Conservation (phyloP, 768 basidiomycete genomes). For the Boletus speciosus region DNA sequence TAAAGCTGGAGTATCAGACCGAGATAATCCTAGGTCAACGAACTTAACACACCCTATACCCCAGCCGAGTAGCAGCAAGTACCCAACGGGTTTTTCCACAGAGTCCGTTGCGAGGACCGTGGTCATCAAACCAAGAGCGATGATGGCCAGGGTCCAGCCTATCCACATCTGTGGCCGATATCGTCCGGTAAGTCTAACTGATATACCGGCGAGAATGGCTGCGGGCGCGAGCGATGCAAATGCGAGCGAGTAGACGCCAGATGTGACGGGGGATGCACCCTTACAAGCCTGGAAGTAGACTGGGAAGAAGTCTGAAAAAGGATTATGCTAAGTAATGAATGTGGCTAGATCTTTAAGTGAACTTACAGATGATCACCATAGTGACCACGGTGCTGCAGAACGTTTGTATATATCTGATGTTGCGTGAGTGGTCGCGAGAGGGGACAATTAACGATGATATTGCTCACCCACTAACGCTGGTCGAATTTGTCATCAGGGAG, state of each 20-base stretch:
- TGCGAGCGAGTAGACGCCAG: constrained; percentile 24
- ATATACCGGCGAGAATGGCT: constrained; percentile 31
- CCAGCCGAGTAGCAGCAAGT: neutral
- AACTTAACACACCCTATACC: constrained; percentile 4
- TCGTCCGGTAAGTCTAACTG: constrained; percentile 23
- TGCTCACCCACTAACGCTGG: constrained; percentile 27
- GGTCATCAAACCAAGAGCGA: constrained; percentile 37
- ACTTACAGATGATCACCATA: constrained; percentile 24
- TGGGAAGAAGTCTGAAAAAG: constrained; percentile 37
- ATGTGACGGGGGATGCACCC: constrained; percentile 31
- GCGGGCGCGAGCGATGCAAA: constrained; percentile 29
- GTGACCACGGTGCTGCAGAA: constrained; percentile 18
- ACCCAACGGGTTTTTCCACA: constrained; percentile 21
- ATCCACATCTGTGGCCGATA: constrained; percentile 35
- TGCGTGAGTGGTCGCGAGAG: neutral
- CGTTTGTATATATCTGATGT: constrained; percentile 26
- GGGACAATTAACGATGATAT: neutral
- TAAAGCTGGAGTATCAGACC: neutral
- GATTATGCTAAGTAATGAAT: neutral
- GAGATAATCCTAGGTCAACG: neutral
- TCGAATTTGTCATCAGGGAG: constrained; percentile 26
- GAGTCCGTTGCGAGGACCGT: constrained; percentile 25
- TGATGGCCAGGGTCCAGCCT: constrained; percentile 32
- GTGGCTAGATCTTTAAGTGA: neutral
- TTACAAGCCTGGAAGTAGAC: constrained; percentile 45